A percentile compares a stretch with the other conserved stretches of the same genome.
Evolutionary conservation across 768 basidiomycete genomes (phyloP).

Genomic region (Psilocybe cubensis): DNA sequence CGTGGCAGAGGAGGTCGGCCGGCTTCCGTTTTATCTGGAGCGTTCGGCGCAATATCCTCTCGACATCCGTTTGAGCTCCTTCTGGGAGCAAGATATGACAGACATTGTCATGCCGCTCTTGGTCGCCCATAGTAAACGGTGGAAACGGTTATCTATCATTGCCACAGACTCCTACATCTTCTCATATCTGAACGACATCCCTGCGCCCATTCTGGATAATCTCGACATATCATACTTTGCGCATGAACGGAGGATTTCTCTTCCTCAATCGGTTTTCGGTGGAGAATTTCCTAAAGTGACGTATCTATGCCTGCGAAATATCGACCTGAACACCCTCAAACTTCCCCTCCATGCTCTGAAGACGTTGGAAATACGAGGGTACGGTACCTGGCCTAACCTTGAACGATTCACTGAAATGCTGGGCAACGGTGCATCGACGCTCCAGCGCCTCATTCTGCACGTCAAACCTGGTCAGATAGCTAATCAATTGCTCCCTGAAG

Average conservation of each 20-base stretch:
- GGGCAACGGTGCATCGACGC: constrained; percentile 19
- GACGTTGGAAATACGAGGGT: constrained; percentile 32
- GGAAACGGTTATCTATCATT: constrained; percentile 29
- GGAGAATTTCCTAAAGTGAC: constrained; percentile 26
- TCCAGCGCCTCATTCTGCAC: constrained; percentile 29
- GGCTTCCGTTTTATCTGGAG: constrained; percentile 25
- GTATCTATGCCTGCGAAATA: constrained; percentile 29
- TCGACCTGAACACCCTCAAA: constrained; percentile 24
- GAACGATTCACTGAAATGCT: constrained; percentile 25
- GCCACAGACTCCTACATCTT: constrained; percentile 27
- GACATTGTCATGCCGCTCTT: constrained; percentile 25
- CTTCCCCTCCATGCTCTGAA: constrained; percentile 25
- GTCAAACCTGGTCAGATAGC: constrained; percentile 28
- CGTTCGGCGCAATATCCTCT: constrained; percentile 32
- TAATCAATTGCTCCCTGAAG: constrained; percentile 16
- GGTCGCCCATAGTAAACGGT: constrained; percentile 30
- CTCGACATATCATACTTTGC: constrained; percentile 30
- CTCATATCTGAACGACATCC: constrained; percentile 20
- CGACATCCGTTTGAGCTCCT: constrained; percentile 31
- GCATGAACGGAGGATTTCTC: constrained; percentile 16
- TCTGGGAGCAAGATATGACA: constrained; percentile 26
- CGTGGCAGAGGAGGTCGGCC: constrained; percentile 19
- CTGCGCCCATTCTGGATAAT: constrained; percentile 24
- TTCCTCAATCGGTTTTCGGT: constrained; percentile 23
- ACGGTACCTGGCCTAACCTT: constrained; percentile 31